These are phyloP conservation scores for Hirsutella thompsonii DNA, from an alignment of 2,329 filamentous ascomycete genomes.

Conservation along the genomic window DNA sequence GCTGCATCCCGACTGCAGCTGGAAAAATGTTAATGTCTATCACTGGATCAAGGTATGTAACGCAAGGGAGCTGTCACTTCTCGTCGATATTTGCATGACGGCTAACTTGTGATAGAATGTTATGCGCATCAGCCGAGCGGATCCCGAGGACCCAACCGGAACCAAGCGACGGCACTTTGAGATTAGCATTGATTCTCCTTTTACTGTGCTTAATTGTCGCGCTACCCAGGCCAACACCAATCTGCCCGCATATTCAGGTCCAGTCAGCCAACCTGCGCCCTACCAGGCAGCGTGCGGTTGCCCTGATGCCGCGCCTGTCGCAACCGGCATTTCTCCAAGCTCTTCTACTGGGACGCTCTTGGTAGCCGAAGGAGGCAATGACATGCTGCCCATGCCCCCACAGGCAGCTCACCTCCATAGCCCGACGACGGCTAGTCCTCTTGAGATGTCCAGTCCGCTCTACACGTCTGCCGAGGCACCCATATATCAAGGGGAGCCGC, in stretches of 20 bases:
- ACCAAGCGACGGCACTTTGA: conserved; percentile 80
- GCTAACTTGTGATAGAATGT: conserved; percentile 49
- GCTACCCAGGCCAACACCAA: conserved; percentile 85
- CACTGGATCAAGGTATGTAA: conserved; percentile 83
- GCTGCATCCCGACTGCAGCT: conserved; percentile 83
- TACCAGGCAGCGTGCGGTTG: conserved; percentile 39
- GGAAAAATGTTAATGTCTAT: conserved; percentile 85
- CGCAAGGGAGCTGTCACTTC: too few relatives aligned
- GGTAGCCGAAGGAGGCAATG: conserved; percentile 20
- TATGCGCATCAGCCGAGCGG: conserved; percentile 77
- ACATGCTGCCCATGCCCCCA: conserved; percentile 32
- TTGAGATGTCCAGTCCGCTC: conserved; percentile 9
- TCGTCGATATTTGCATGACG: too few relatives aligned
- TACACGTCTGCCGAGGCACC: conserved; percentile 3
- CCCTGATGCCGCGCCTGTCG: conserved; percentile 33
- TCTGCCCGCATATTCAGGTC: conserved; percentile 60
- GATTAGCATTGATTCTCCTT: conserved; percentile 91
- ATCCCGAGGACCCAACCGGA: conserved; percentile 58
- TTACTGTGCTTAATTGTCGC: conserved; percentile 84
- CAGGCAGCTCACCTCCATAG: conserved; percentile 41
- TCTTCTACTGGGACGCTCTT: conserved; percentile 42
- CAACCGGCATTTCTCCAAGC: conserved; percentile 54
- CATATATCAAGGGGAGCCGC: conserved; percentile 22
- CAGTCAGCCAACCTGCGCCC: conserved; percentile 33
- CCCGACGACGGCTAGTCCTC: conserved; percentile 15